phyloP scores from a whole-genome alignment of 768 basidiomycete genomes.

The Chalciporus piperatus region DNA sequence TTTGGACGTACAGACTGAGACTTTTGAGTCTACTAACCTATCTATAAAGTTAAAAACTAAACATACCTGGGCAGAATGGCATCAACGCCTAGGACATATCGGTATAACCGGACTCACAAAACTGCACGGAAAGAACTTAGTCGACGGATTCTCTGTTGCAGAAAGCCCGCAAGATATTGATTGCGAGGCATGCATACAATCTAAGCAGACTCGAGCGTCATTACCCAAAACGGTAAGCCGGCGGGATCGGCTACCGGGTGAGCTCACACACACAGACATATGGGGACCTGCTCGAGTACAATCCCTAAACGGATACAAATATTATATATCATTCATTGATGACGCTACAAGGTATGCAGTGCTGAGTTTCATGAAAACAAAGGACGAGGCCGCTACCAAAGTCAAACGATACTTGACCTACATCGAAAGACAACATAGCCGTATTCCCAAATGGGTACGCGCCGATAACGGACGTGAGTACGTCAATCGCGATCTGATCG shows the following conservation, averaged over 20 bases:
- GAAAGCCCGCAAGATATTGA: not conserved
- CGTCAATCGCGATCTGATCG: slow-evolving; percentile 20
- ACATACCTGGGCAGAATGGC: not conserved
- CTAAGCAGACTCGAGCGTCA: not conserved
- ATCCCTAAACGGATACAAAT: slow-evolving; percentile 14
- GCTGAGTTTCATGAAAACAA: slow-evolving; percentile 21
- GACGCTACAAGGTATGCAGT: slow-evolving; percentile 1
- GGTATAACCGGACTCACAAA: not conserved
- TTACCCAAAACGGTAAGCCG: not conserved
- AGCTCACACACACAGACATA: slow-evolving; percentile 20
- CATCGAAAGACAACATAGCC: slow-evolving; percentile 13
- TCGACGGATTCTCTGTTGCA: not conserved
- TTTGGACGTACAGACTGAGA: not conserved
- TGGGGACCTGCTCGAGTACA: slow-evolving; percentile 21
- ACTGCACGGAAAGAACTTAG: not conserved
- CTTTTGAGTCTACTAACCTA: not conserved
- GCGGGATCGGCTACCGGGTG: not conserved
- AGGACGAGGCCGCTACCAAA: slow-evolving; percentile 15
- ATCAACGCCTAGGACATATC: not conserved
- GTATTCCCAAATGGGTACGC: slow-evolving; percentile 8
- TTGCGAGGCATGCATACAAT: not conserved
- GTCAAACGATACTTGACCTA: slow-evolving; percentile 14
- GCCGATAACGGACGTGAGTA: slow-evolving; percentile 35
- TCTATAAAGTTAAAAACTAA: not conserved
- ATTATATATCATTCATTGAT: slow-evolving; percentile 27